Evolutionary conservation across 345 rosid species (phyloP).

Genomic region (Eucalyptus pauciflora): DNA sequence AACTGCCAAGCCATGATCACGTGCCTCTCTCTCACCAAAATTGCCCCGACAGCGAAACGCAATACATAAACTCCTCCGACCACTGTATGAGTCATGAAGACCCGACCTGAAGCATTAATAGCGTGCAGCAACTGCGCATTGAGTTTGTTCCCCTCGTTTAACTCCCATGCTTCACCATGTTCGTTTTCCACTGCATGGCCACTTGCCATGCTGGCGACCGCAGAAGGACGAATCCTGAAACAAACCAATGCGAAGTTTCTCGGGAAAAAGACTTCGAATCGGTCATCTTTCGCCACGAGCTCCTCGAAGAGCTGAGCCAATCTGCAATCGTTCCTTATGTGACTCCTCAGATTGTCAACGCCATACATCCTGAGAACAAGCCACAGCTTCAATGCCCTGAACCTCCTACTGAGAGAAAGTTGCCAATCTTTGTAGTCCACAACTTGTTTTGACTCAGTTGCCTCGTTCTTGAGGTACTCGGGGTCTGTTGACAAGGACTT

Average conservation of each 20-base stretch:
- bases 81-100: conserved; percentile 1
- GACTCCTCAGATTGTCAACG: neutral
- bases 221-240: conserved; percentile 21
- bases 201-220: neutral
- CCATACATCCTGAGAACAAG: neutral
- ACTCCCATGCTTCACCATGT: neutral
- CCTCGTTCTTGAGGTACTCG: neutral
- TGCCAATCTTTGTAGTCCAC: conserved; percentile 4
- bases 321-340: conserved; percentile 19
- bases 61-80: neutral
- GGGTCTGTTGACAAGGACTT: neutral
- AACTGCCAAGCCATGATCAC: conserved; percentile 18
- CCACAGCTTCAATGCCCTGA: neutral
- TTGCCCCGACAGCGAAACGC: conserved; percentile 7
- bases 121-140: conserved; percentile 14
- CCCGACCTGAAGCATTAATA: conserved; percentile 15
- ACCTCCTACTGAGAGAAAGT: neutral
- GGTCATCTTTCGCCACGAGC: conserved; percentile 13
- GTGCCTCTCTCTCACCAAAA: conserved; percentile 9
- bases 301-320: conserved; percentile 30
- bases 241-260: conserved; percentile 36
- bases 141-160: neutral
- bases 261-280: conserved; percentile 17
- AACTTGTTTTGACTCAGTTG: neutral
- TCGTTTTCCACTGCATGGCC: neutral